These are phyloP conservation scores for Hanseniaspora lindneri DNA, from an alignment of 805 yeast genomes.

Conservation along the genomic window DNA sequence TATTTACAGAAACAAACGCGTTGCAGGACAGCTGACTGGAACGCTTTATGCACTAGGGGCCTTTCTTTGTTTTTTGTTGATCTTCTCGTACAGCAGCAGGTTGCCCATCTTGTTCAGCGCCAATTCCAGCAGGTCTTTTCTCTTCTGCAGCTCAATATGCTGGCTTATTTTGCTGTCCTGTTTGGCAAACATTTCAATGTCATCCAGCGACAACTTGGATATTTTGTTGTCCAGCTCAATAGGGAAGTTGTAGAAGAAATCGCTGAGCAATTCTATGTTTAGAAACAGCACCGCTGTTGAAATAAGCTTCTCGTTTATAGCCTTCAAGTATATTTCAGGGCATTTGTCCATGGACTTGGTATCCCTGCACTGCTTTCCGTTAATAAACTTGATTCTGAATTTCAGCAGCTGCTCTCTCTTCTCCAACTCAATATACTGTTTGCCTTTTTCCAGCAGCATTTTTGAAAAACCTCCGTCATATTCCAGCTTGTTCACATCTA, in stretches of 20 bases:
- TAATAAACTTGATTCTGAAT: slow-evolving; percentile 65
- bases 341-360: slow-evolving; percentile 79
- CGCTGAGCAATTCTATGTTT: slow-evolving; percentile 86
- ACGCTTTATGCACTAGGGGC: no score
- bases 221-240: slow-evolving; percentile 76
- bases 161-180: slow-evolving; percentile 85
- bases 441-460: slow-evolving; percentile 61
- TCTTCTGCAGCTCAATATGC: slow-evolving; percentile 86
- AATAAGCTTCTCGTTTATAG: slow-evolving; percentile 80
- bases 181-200: slow-evolving; percentile 79
- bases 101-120: slow-evolving; percentile 75
- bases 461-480: slow-evolving; percentile 70
- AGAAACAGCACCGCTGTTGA: slow-evolving; percentile 85
- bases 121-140: slow-evolving; percentile 75
- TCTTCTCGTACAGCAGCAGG: slow-evolving; percentile 31
- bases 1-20: no score
- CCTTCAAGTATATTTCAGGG: slow-evolving; percentile 88
- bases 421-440: slow-evolving; percentile 66
- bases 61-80: slow-evolving; percentile 22
- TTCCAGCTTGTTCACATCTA: slow-evolving; percentile 37
- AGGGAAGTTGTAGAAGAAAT: slow-evolving; percentile 92
- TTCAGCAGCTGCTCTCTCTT: slow-evolving; percentile 60
- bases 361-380: slow-evolving; percentile 54
- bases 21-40: no score
- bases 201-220: slow-evolving; percentile 52